These are phyloP conservation scores for Candida stauntonica DNA, from an alignment of 805 yeast species.

Conservation along the genomic window DNA sequence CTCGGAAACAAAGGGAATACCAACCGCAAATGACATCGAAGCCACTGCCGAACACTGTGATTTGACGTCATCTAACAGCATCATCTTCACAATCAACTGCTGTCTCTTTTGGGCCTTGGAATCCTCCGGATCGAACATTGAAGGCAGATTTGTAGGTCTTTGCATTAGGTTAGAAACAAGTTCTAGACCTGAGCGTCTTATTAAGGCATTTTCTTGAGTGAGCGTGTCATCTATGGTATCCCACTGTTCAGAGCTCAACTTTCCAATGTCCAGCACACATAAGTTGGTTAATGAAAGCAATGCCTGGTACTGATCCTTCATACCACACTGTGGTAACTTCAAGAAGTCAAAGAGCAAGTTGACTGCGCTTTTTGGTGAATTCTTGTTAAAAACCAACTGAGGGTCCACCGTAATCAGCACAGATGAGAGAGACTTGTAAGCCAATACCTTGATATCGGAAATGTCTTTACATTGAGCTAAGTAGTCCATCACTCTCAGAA, in stretches of 20 bases:
- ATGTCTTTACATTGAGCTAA: slow-evolving; percentile 8
- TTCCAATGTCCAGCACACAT: slow-evolving; percentile 42
- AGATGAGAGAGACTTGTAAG: slow-evolving; percentile 40
- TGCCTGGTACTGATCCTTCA: slow-evolving; percentile 44
- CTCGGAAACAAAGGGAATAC: slow-evolving; percentile 33
- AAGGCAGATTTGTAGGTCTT: slow-evolving; percentile 36
- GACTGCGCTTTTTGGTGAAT: slow-evolving; percentile 21
- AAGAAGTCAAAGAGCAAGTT: slow-evolving; percentile 37
- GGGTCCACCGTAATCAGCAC: slow-evolving; percentile 46
- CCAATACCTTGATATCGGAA: slow-evolving; percentile 23
- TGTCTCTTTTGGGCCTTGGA: slow-evolving; percentile 36
- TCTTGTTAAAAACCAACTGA: slow-evolving; percentile 30
- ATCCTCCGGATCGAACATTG: slow-evolving; percentile 52
- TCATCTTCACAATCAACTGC: slow-evolving; percentile 36
- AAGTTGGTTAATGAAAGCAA: slow-evolving; percentile 62
- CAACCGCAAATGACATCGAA: slow-evolving; percentile 32
- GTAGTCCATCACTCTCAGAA: slow-evolving; percentile 32
- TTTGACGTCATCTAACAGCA: slow-evolving; percentile 33
- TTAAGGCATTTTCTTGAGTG: slow-evolving; percentile 39
- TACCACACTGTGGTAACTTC: slow-evolving; percentile 22
- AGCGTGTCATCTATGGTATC: slow-evolving; percentile 40
- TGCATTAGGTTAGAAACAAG: slow-evolving; percentile 56
- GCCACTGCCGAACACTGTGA: slow-evolving; percentile 41
- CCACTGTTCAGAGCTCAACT: slow-evolving; percentile 36
- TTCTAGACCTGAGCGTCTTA: slow-evolving; percentile 62